Base-by-base conservation (phyloP, 768 basidiomycete species). In the Kwoniella shandongensis region DNA sequence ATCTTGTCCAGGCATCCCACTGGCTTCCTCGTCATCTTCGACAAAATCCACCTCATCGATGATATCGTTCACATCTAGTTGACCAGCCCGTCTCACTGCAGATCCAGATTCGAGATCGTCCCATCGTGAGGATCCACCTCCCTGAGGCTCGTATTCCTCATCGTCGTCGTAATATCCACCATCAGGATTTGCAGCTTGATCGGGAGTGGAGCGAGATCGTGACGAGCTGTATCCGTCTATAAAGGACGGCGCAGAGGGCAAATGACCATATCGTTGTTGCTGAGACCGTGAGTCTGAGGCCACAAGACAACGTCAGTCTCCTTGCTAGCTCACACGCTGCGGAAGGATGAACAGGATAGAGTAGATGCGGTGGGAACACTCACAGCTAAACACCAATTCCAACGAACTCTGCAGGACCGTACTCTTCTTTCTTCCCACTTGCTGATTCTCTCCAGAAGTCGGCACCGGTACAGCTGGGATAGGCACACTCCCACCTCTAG, bases 181-280 rank as follows among this genome's bases (percentile, higher is more conserved):
- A 17, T 55, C 36, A 12, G 35, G 47, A 17, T 52, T 29, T n/a
- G 20, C 22, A 6, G 46, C n/a, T 39, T 25, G 30, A 49, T 22
- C 35, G 0, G 51, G 53, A 36, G 25, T 22, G 8, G 65, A 56
- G 11, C 32, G 36, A 5, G 62, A 61, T 40, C 51, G 44, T 15
- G 54, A 59, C 1, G 64, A 44, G 32, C 45, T 41, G 40, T n/a
- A 23, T 10, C 41, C 46, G 6, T 61, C 55, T 47, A 75, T 54
- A 50, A 75, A 74, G 0, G 73, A 74, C n/a, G 72, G 70, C 23
- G 67, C 68, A 4, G 72, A 73, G 12, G 62, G 57, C 15, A 70
- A 45, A 42, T 64, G 53, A 12, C 66, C 69, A 55, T 69, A 69
- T 22, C 59, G 64, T 8, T 67, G 47, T 42, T 74, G 67, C 49